Conservation (phyloP, 1,284 basidiomycete genomes). For the Sanghuangporus sanghuang region DNA sequence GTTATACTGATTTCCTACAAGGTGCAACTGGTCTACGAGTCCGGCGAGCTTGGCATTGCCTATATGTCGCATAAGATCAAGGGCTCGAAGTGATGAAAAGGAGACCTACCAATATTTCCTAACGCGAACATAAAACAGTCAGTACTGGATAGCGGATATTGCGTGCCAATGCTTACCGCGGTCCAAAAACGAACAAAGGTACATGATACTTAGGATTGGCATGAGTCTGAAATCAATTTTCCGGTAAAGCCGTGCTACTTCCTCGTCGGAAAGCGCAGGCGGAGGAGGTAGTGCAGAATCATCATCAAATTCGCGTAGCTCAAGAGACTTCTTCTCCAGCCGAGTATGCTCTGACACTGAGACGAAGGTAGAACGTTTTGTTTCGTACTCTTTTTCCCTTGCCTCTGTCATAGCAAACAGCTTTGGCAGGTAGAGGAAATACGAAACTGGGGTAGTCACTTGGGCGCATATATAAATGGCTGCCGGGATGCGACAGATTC, state of each 20-base stretch:
- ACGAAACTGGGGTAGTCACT: no score
- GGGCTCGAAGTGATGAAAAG: not conserved
- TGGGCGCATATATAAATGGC: no score
- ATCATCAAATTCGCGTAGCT: constrained; percentile 1
- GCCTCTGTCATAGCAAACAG: no score
- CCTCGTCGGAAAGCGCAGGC: constrained; percentile 41
- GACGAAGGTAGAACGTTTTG: no score
- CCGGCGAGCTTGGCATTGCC: constrained; percentile 67
- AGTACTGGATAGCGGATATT: not conserved
- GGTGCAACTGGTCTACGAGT: constrained; percentile 44
- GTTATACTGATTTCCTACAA: constrained; percentile 58
- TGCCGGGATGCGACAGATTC: no score
- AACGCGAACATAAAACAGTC: not conserved
- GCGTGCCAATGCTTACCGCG: not conserved
- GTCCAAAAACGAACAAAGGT: constrained; percentile 53
- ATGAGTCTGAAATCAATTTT: constrained; percentile 61
- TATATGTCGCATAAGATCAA: constrained; percentile 20
- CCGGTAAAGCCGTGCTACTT: constrained; percentile 54
- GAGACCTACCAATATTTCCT: constrained; percentile 53
- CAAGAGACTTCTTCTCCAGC: no score
- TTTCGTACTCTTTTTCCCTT: no score
- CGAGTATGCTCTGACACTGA: no score
- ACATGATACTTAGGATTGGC: constrained; percentile 62
- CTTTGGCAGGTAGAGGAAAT: no score
- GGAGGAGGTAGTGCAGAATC: constrained; percentile 37